Conservation (phyloP, 257 asterid species). For the Osmanthus fragrans region DNA sequence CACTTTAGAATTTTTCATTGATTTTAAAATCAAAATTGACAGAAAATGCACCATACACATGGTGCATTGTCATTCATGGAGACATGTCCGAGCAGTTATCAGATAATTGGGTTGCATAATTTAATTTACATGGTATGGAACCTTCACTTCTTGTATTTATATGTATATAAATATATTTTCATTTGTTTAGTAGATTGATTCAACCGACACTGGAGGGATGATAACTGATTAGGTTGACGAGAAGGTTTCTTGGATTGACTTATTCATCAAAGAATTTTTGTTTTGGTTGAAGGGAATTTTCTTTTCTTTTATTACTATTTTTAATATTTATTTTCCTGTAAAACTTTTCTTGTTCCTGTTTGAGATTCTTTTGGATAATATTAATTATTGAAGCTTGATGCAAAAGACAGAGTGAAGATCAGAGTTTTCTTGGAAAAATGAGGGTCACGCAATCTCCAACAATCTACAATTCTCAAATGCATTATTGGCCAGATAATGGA, state of each 20-base stretch:
- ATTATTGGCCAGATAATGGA: no score
- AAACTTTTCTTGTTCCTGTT: not conserved
- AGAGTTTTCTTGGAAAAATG: not conserved
- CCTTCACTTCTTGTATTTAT: conserved; percentile 28
- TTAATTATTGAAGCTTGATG: conserved; percentile 34
- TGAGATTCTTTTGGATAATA: conserved; percentile 44
- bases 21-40: no score
- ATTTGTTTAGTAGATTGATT: no score
- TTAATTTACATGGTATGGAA: conserved; percentile 25
- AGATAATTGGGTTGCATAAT: conserved; percentile 43
- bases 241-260: conserved; percentile 29
- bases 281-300: conserved; percentile 14
- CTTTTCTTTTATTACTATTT: not conserved
- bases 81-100: conserved; percentile 50
- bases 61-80: conserved; percentile 15
- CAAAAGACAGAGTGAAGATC: conserved; percentile 31
- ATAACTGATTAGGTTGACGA: conserved; percentile 7
- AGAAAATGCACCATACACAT: no score
- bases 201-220: not conserved
- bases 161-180: not conserved
- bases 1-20: no score
- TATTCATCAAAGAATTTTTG: conserved; percentile 19
- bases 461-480: no score
- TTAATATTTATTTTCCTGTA: not conserved
- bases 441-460: no score